phyloP scores from a whole-genome alignment of 2,329 filamentous ascomycete species.

The Scedosporium aurantiacum region DNA sequence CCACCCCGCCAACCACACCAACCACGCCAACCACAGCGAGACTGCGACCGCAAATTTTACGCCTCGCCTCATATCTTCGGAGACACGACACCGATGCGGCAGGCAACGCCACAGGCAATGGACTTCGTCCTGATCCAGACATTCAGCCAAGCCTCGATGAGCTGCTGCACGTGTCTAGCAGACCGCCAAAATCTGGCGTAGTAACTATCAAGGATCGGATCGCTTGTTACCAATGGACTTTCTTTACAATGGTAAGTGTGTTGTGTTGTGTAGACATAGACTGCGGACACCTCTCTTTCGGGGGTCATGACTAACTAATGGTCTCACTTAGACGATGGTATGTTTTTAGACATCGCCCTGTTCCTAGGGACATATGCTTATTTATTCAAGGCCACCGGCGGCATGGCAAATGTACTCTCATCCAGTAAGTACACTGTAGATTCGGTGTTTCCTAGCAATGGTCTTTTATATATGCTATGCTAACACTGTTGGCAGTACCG shows the following conservation, averaged over 20 bases:
- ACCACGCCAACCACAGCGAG: background rate
- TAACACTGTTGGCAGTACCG: background rate
- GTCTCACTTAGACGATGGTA: slow-evolving; percentile 4
- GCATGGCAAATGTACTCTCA: slow-evolving; percentile 43
- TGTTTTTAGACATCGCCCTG: background rate
- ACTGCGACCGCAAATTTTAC: background rate
- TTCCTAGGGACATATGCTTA: slow-evolving; percentile 1
- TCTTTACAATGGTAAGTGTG: slow-evolving; percentile 50
- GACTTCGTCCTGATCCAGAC: background rate
- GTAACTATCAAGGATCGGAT: slow-evolving; percentile 39
- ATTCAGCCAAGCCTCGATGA: slow-evolving; percentile 18
- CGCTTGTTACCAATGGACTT: slow-evolving; percentile 56
- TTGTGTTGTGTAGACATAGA: background rate
- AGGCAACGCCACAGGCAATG: background rate
- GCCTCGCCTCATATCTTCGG: background rate
- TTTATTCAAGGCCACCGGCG: slow-evolving; percentile 38
- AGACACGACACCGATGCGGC: background rate
- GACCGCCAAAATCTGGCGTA: slow-evolving; percentile 14
- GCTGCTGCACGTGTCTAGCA: slow-evolving; percentile 22
- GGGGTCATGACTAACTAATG: background rate
- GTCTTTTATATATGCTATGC: background rate
- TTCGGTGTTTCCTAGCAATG: background rate
- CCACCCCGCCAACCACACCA: no score
- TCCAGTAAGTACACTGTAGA: slow-evolving; percentile 34
- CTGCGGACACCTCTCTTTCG: background rate